Conservation (phyloP, 176 grass and related monocot genomes). For the Phyllostachys edulis region DNA sequence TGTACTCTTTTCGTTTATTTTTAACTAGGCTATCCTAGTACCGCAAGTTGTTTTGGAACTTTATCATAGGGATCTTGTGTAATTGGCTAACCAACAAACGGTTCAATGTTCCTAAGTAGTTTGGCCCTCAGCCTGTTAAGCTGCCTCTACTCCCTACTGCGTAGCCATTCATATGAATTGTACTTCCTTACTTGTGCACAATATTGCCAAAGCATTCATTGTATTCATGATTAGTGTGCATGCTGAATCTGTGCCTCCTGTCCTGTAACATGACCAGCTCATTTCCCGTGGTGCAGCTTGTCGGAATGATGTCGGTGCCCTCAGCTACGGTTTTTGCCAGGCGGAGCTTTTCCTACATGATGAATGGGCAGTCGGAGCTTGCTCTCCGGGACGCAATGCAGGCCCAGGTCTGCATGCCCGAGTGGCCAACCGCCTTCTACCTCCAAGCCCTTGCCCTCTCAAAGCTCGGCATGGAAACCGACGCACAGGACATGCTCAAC, state of each 20-base stretch:
- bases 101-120: background rate
- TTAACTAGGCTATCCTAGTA: background rate
- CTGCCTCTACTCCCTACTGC: conserved; percentile 4
- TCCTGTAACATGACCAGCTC: conserved; percentile 9
- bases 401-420: conserved; percentile 97
- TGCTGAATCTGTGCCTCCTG: background rate
- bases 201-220: background rate
- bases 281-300: conserved; percentile 57
- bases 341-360: conserved; percentile 86
- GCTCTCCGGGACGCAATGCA: conserved; percentile 97
- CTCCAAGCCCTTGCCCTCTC: conserved; percentile 93
- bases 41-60: background rate
- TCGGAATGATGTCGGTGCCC: conserved; percentile 79
- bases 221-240: background rate
- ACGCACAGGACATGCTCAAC: conserved; percentile 96
- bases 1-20: background rate
- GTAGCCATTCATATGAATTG: background rate
- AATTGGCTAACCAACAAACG: conserved; percentile 1
- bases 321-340: conserved; percentile 91
- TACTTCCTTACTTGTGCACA: background rate
- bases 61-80: background rate
- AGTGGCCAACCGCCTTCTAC: conserved; percentile 97
- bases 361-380: conserved; percentile 92
- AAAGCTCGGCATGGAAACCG: conserved; percentile 98
- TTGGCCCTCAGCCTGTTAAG: background rate